These are phyloP conservation scores for Tetracentron sinense DNA, from an alignment of 164 flowering plant species.

Conservation along the genomic window DNA sequence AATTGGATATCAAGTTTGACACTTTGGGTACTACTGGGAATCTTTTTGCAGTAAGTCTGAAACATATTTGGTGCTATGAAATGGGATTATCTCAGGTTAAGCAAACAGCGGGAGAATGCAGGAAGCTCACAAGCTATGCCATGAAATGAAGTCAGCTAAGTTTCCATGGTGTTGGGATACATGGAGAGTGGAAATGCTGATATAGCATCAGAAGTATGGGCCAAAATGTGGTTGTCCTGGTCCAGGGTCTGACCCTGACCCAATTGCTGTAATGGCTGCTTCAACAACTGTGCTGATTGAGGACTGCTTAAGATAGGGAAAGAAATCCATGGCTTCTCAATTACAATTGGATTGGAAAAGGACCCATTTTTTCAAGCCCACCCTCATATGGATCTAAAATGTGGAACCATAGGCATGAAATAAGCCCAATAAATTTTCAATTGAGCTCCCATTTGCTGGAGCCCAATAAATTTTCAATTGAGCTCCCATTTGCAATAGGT, in stretches of 20 bases:
- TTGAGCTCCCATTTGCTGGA: no score
- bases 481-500: no score
- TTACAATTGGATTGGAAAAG: constrained; percentile 11
- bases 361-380: constrained; percentile 16
- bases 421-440: no score
- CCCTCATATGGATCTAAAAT: constrained; percentile 16
- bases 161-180: constrained; percentile 10
- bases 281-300: constrained; percentile 11
- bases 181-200: constrained; percentile 12
- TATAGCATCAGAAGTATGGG: constrained; percentile 3
- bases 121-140: constrained; percentile 14
- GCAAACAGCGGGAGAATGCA: constrained; percentile 12
- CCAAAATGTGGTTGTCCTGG: constrained; percentile 8
- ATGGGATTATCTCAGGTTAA: constrained; percentile 16
- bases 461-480: no score
- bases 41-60: constrained; percentile 4
- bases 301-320: constrained; percentile 3
- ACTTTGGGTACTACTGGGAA: constrained; percentile 10
- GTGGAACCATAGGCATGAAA: constrained; percentile 12
- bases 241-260: constrained; percentile 10
- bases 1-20: constrained; percentile 10
- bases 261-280: constrained; percentile 14
- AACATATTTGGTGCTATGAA: constrained; percentile 12
- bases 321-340: constrained; percentile 17
- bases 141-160: constrained; percentile 4